Evolutionary conservation across 2,329 filamentous ascomycete species (phyloP), one percentile per base, ranked within the genome.

Genomic region (Fusarium coicis): DNA sequence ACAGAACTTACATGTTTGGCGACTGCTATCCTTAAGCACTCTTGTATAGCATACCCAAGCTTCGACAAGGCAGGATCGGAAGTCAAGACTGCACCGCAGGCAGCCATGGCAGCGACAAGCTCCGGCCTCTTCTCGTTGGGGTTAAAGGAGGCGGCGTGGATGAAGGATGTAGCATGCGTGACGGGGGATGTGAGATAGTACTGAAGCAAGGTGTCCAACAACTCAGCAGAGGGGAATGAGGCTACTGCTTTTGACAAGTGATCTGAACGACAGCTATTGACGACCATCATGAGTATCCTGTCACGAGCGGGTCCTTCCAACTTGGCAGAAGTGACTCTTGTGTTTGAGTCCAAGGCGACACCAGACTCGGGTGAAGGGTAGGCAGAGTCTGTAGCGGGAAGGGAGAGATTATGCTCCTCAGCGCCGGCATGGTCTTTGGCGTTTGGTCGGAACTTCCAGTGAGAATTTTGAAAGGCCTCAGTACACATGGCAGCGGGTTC

Each of bases 31-130:
- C 53, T 76, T 15, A 83, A 74, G 32, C 81, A 81, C 60, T 85
- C 84, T 30, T 84, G 78, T 32, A 85, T 71, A 2, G 83, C 83
- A 69, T 80, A 84, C 1, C 84, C 84, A 26, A 85, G 74, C 10
- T 82, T 84, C 15, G 80, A 74, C 8, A 85, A 73, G 0, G 82
- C 79, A 18, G 81, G 80, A 5, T 83, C 78, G 0, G 79, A 76
- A 3, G 83, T 84, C 16, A 81, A 60, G 1, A 82, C 79, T 0
- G 84, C 83, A 5, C 80, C 83, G 16, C 79, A 77, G 3, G 83
- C 79, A 10, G 81, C 78, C 63, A 85, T 77, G 4, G 77, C 79
- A 9, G 80, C 79, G 5, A 85, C 75, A 5, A 84, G 74, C 55
- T 83, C 83, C 1, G 83, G 78, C 12, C 77, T 72, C 43, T 81